Conservation (phyloP, 129 eudicot species). For the Pseudognaphalium luteoalbum region DNA sequence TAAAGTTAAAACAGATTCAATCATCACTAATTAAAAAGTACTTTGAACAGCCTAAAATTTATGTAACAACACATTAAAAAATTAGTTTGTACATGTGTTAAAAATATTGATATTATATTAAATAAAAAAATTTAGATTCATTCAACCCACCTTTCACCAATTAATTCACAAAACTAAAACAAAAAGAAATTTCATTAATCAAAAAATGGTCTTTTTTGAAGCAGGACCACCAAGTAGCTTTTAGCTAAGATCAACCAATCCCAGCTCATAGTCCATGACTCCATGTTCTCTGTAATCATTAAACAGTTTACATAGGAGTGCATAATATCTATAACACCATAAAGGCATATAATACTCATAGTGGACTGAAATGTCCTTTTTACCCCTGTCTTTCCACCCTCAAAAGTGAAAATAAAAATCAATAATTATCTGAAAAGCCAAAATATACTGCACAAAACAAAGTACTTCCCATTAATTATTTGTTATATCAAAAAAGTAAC, state of each 20-base stretch:
- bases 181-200: no score
- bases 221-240: conserved; percentile 5
- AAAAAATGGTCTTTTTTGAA: not conserved
- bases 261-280: conserved; percentile 31
- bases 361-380: conserved; percentile 4
- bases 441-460: not conserved
- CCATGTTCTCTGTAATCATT: conserved; percentile 25
- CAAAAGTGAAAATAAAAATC: conserved; percentile 17
- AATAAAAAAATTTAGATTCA: no score
- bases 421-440: conserved; percentile 19
- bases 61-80: no score
- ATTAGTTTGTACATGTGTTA: no score
- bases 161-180: no score
- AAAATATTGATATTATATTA: no score
- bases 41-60: no score
- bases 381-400: conserved; percentile 22
- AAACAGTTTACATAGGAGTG: not conserved
- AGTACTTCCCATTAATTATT: conserved; percentile 1
- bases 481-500: not conserved
- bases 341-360: not conserved
- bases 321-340: not conserved
- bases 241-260: conserved; percentile 13
- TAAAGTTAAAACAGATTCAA: no score
- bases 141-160: no score
- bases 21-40: no score